phyloP scores from a whole-genome alignment of 108 stramenopile species.

The Seminavis robusta region DNA sequence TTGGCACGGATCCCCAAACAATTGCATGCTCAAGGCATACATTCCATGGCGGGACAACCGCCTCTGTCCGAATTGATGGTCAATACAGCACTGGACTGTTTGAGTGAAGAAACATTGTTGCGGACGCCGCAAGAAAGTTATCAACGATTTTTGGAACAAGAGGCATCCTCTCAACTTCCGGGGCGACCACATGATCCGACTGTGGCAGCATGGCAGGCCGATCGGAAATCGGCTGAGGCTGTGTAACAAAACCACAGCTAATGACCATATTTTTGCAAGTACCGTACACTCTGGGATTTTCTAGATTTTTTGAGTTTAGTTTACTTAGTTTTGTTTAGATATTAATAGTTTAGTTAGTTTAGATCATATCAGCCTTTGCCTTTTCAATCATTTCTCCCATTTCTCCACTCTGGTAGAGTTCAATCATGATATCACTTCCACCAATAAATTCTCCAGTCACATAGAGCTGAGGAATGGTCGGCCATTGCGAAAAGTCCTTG shows the following conservation, averaged over 20 bases:
- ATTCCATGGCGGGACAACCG: conserved; percentile 33
- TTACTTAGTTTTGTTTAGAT: no score
- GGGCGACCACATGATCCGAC: conserved; percentile 4
- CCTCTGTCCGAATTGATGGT: conserved; percentile 77
- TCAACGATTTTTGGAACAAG: conserved; percentile 42
- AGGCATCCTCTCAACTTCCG: conserved; percentile 2
- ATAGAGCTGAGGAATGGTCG: conserved; percentile 98
- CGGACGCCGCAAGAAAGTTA: conserved; percentile 74
- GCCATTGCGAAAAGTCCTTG: conserved; percentile 90
- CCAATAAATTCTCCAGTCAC: conserved; percentile 97
- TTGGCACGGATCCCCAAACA: conserved; percentile 62
- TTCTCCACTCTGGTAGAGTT: conserved; percentile 85
- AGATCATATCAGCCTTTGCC: conserved; percentile 41
- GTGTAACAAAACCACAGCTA: no score
- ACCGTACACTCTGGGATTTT: no score
- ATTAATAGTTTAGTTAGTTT: no score
- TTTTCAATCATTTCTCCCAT: conserved; percentile 56
- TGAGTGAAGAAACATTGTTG: conserved; percentile 73
- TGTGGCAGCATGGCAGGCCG: conserved; percentile 50
- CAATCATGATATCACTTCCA: conserved; percentile 92
- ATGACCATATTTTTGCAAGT: no score
- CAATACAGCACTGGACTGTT: conserved; percentile 56
- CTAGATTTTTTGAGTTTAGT: no score
- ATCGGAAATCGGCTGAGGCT: no score
- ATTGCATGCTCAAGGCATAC: conserved; percentile 29